Base-by-base conservation (phyloP, 139 green algal genomes). In the Picochlorum costavermella region DNA sequence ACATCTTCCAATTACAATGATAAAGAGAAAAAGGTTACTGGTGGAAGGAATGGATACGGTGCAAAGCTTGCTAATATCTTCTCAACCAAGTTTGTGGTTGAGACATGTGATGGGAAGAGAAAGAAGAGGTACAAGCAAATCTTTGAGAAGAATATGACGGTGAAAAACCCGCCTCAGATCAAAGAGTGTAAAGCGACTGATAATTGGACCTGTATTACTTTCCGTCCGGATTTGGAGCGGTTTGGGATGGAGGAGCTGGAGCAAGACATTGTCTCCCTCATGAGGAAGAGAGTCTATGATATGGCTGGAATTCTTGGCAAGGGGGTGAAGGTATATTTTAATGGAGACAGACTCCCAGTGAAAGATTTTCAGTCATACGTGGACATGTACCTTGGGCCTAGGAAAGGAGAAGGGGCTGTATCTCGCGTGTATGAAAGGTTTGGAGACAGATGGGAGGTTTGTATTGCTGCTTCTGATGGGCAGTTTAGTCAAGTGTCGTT, bases 11-110 rank as follows among this genome's bases (percentile, higher is more conserved):
- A 99, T 81, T 99, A 98, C 69, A 80, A 99, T 63, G 94, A 99
- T 77, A 81, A 77, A n/a, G 86, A 98, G 74, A 91, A 96, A 77
- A 99, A 99, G 83, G 88, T 94, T 44, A 97, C 89, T n/a, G 94
- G 94, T 17, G 94, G 94, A 3, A 80, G 94, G 37, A 99, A 99
- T 68, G 94, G 94, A 13, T 99, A 96, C 63, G 94, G 94, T 31
- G 92, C 94, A 57, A 99, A 99, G 84, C 84, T 99, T 26, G 85
- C 94, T 58, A 99, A 99, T 86, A 99, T 99, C 68, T 99, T 98
- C 78, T 98, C 92, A 26, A 96, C 76, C 0, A 85, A 96, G 69
- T 99, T 99, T 60, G 69, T 86, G 12, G 74, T 99, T 8, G 94
- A 99, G 79, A 98, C 94, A 1, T 89, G 80, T 36, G 94, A 99